Base-by-base conservation (phyloP, 1,284 basidiomycete species). In the Microbotryomycetes sp. region DNA sequence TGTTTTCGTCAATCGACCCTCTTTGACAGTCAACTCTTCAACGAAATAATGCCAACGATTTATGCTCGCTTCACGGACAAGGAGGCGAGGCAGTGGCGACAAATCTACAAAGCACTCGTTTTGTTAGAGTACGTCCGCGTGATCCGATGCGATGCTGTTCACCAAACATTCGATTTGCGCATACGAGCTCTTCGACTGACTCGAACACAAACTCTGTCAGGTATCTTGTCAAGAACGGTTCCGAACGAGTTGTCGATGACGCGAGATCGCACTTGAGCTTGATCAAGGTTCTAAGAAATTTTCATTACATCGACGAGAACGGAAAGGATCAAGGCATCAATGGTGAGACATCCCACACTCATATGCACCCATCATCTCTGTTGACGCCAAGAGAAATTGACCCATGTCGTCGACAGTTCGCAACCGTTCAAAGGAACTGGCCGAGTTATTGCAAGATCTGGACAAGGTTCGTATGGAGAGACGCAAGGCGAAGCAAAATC, bases 321-420 rank as follows among this genome's bases (percentile, higher is more conserved):
- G 92, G 91, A 61, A 98, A 98, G 76, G 96, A 98, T 73, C 91
- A 98, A 76, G 94, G 94, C n/a, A 83, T 97, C 71, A 98, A 98
- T 71, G 90, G 91, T 91, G 71, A 41, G 83, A 73, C n/a, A 15
- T 26, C 27, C 47, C 46, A 28, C 7, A n/a, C 27, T 49, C 31
- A 11, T 16, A 28, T 48, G 46, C n/a, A 29, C 45, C 4, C 18
- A 30, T 18, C 35, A 41, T 41, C 35, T 41, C 9, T 41, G 35
- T 9, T 41, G 9, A 18, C 9, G 35, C 18, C 35, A 41, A 18
- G 24, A n/a, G 3, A 48, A 18, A 35, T 21, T 16, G 16, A 15
- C 41, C 27, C 5, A 16, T 29, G 16, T 11, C 23, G 21, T 13
- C 11, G 24, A 18, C 70, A 94, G 93, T 98, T 52, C 88, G 94